Evolutionary conservation across 1,139 yeast genomes (phyloP).

Genomic region (Debaryomyces udenii): DNA sequence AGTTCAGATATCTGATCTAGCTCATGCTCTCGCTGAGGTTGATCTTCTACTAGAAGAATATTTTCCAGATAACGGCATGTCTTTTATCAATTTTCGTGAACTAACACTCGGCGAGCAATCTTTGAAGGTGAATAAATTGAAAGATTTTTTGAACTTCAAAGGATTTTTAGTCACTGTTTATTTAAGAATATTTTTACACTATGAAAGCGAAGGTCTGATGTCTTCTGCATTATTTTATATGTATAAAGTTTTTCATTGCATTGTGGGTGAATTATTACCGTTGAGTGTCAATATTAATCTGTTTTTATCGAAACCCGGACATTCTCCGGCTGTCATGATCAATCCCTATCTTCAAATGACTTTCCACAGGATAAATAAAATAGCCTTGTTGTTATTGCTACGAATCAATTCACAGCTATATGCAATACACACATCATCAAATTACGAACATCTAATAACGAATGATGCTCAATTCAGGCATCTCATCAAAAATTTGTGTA

Average conservation of each 20-base stretch:
- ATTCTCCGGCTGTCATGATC: too few species aligned
- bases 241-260: background rate
- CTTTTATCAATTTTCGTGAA: background rate
- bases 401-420: background rate
- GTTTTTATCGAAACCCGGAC: background rate
- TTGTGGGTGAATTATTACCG: background rate
- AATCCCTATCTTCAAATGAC: too few species aligned
- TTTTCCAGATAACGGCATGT: background rate
- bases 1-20: background rate
- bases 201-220: background rate
- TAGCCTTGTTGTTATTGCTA: background rate
- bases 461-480: background rate
- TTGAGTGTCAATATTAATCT: background rate
- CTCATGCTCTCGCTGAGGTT: background rate
- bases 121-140: background rate
- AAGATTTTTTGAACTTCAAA: constrained; percentile 2
- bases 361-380: background rate
- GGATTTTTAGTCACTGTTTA: background rate
- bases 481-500: background rate
- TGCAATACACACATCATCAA: background rate
- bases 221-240: background rate
- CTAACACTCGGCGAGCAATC: background rate
- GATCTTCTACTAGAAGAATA: background rate
- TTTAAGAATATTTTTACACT: background rate
- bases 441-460: background rate